Conservation (phyloP, 805 yeast genomes). For the Pichia scutulata region DNA sequence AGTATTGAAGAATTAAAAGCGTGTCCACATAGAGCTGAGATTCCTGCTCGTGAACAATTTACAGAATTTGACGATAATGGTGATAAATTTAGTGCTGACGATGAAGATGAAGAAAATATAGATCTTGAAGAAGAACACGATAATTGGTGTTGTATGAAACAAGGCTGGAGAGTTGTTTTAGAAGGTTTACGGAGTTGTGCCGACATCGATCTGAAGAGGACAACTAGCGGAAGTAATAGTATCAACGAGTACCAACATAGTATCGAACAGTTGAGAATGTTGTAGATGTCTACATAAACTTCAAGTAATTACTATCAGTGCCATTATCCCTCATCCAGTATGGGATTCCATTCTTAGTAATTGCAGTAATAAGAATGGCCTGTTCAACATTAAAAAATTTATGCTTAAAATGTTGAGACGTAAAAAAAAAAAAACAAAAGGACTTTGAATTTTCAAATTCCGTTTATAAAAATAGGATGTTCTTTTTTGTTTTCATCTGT, state of each 20-base stretch:
- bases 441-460: not conserved
- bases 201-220: not conserved
- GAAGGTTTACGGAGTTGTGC: constrained; percentile 5
- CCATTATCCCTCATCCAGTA: too few species aligned
- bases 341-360: too few species aligned
- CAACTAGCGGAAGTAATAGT: not conserved
- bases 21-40: constrained; percentile 24
- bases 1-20: constrained; percentile 17
- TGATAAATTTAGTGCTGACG: not conserved
- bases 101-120: constrained; percentile 18
- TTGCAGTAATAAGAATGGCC: too few species aligned
- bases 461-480: not conserved
- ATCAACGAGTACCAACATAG: not conserved
- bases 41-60: constrained; percentile 9
- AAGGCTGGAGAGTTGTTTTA: constrained; percentile 9
- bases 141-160: constrained; percentile 30
- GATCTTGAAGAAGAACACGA: constrained; percentile 30
- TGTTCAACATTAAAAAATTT: not conserved
- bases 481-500: not conserved
- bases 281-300: not conserved
- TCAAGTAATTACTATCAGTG: too few species aligned
- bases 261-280: not conserved
- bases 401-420: too few species aligned
- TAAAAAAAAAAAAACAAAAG: too few species aligned
- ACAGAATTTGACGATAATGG: constrained; percentile 11